Evolutionary conservation across 768 basidiomycete genomes (phyloP), one percentile per base, ranked within the genome.

Genomic region (Leccinum subtestaceum): DNA sequence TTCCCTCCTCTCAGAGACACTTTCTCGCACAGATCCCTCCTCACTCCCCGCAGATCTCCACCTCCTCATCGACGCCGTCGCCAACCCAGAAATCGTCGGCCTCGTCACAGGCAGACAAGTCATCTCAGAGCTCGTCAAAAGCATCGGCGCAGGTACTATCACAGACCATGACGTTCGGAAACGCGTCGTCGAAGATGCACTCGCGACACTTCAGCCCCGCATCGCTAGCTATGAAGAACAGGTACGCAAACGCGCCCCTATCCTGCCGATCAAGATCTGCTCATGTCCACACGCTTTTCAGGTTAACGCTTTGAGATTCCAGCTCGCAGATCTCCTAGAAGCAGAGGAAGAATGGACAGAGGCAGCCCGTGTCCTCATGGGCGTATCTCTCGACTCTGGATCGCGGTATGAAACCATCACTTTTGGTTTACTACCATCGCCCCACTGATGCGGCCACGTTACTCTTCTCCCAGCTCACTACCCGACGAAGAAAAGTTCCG

Each of bases 221-320:
- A 82, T 94, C 64, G 93, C 92, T 61, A 94, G 89, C 72, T 96
- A 92, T 67, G 96, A 99, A 71, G 95, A 98, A 74, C 95, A 97
- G 82, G 97, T 94, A 66, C 64, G 50, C 36, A 12, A 53, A 55
- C 25, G 21, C 3, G 23, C n/a, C 23, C 60, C 11, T 50, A 48
- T 19, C 27, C 3, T n/a, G 1, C 36, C 2, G 10, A 19, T 47
- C 52, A 58, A 57, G 34, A 48, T 25, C 38, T 40, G 54, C 46
- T 60, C 29, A 70, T 50, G 23, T 38, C 51, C 45, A 36, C 45
- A 36, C 31, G 5, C 34, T 43, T 0, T 12, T 5, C 67, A 98
- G 96, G 88, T 89, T 19, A 93, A 92, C 64, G 80, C 83, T 13
- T 74, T 98, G 62, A 79, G 93, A 57, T 92, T 92, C 67, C 87